Base-by-base conservation (phyloP, 1,139 yeast species). In the Sugiyamaella novakii region DNA sequence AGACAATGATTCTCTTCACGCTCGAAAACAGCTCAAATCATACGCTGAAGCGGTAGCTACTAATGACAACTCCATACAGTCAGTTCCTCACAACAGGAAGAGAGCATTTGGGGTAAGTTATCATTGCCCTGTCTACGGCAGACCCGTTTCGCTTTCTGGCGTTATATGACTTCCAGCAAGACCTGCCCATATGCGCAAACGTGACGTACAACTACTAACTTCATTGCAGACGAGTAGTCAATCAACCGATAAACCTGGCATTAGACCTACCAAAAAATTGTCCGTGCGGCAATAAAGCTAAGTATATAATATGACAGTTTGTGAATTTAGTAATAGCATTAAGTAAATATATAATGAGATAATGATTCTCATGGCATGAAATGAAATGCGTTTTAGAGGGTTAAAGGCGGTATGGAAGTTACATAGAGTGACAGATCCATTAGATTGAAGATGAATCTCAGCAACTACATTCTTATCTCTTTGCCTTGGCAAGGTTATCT, bases 41-140 rank as follows among this genome's bases (percentile, higher is more conserved):
- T 42, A 42, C 15, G 21, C 31, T 10, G 25, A 31, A 7, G 46
- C 39, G 5, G 21, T 17, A 8, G 33, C 15, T 28, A 33, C 25
- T 19, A 25, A 12, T 11, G 39, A 25, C 33, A 38, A n/a, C n/a
- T n/a, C n/a, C n/a, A n/a, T n/a, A n/a, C n/a, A n/a, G n/a, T n/a
- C n/a, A n/a, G 8, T 12, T 17, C 15, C 22, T 21, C 35, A 8
- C 27, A 21, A 17, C 3, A 42, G 22, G 17, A 45, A 45, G 29
- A 21, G 48, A 12, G 38, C 48, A 5, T 45, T 45, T 45, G 43
- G 43, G 5, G 48, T 45, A 38, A 45, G 48, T 45, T 14, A 14
- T 19, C 18, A 8, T 5, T 19, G 4, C 18, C 8, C 14, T 18
- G 22, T 18, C 6, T 11, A n/a, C n/a, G n/a, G n/a, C n/a, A n/a